phyloP scores from a whole-genome alignment of 2,329 filamentous ascomycete species.

The Metarhizium robertsii region DNA sequence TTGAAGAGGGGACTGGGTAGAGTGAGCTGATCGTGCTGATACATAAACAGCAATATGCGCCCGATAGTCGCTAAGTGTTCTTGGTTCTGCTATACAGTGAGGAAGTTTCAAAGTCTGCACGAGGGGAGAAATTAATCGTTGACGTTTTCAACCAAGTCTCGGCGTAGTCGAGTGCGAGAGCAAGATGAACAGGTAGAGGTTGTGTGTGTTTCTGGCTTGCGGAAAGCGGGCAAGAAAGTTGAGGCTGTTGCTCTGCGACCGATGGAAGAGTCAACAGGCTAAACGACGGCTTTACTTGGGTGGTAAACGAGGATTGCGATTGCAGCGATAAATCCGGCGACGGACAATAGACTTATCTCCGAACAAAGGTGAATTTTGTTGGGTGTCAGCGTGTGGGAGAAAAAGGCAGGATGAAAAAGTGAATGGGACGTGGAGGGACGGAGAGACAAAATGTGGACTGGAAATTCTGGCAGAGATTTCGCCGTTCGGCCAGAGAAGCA shows the following conservation, averaged over 20 bases:
- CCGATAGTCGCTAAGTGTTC: slow-evolving; percentile 22
- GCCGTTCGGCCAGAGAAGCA: not conserved
- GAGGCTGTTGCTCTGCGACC: slow-evolving; percentile 11
- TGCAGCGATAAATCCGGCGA: not conserved
- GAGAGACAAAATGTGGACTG: slow-evolving; percentile 9
- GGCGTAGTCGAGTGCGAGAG: not conserved
- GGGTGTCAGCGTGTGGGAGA: slow-evolving; percentile 1
- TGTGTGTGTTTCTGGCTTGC: not conserved
- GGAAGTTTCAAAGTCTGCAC: not conserved
- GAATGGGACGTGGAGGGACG: slow-evolving; percentile 7
- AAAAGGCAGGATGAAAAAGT: slow-evolving; percentile 6
- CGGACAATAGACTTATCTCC: not conserved
- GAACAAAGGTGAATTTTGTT: slow-evolving; percentile 3
- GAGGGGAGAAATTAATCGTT: not conserved
- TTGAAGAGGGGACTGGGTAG: slow-evolving; percentile 92
- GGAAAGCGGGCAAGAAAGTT: not conserved
- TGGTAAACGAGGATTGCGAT: not conserved
- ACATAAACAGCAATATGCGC: slow-evolving; percentile 70
- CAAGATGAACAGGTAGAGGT: not conserved
- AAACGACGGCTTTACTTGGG: not conserved
- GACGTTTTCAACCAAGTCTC: not conserved
- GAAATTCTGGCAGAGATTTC: slow-evolving; percentile 11
- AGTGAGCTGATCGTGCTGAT: slow-evolving; percentile 88
- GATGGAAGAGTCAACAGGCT: slow-evolving; percentile 8
- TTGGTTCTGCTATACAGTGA: slow-evolving; percentile 5